These are phyloP conservation scores for Lasiosphaeria miniovina DNA, from an alignment of 495 filamentous ascomycete genomes.

Conservation along the genomic window DNA sequence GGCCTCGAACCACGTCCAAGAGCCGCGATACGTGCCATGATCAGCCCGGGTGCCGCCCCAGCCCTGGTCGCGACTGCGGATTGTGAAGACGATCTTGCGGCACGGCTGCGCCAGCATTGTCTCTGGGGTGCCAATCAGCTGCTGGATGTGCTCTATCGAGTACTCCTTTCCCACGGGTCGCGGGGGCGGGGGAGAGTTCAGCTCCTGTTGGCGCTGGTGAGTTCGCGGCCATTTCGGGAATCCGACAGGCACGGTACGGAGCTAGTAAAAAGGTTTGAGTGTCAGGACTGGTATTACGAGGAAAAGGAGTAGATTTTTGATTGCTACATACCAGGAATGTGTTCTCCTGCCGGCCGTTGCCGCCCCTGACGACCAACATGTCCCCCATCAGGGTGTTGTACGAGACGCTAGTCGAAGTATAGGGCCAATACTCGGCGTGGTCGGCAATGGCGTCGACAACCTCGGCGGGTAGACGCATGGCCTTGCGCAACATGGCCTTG, in stretches of 20 bases:
- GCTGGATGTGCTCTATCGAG: slow-evolving; percentile 28
- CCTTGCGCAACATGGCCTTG: slow-evolving; percentile 40
- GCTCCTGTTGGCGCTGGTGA: slow-evolving; percentile 17
- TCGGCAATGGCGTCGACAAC: slow-evolving; percentile 67
- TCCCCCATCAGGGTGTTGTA: slow-evolving; percentile 11
- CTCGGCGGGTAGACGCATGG: slow-evolving; percentile 54
- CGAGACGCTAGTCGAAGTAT: slow-evolving; percentile 35
- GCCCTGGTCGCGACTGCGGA: slow-evolving; percentile 66
- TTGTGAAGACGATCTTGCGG: slow-evolving; percentile 62
- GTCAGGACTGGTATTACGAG: background rate
- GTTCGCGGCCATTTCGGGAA: slow-evolving; percentile 28
- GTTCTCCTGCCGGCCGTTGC: slow-evolving; percentile 24
- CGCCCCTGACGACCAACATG: slow-evolving; percentile 17
- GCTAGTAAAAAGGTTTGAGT: slow-evolving; percentile 20
- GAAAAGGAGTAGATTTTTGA: background rate
- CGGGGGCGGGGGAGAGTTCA: slow-evolving; percentile 7
- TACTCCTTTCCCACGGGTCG: slow-evolving; percentile 28
- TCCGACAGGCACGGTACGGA: slow-evolving; percentile 43
- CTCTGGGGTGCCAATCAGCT: slow-evolving; percentile 27
- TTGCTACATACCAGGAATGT: slow-evolving; percentile 36
- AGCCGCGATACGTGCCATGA: slow-evolving; percentile 50
- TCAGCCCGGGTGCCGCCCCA: slow-evolving; percentile 40
- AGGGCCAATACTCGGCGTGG: slow-evolving; percentile 69
- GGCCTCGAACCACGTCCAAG: slow-evolving; percentile 71
- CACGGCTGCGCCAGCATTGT: slow-evolving; percentile 41